Evolutionary conservation across 257 asterid genomes (phyloP).

Genomic region (Rauvolfia tetraphylla): DNA sequence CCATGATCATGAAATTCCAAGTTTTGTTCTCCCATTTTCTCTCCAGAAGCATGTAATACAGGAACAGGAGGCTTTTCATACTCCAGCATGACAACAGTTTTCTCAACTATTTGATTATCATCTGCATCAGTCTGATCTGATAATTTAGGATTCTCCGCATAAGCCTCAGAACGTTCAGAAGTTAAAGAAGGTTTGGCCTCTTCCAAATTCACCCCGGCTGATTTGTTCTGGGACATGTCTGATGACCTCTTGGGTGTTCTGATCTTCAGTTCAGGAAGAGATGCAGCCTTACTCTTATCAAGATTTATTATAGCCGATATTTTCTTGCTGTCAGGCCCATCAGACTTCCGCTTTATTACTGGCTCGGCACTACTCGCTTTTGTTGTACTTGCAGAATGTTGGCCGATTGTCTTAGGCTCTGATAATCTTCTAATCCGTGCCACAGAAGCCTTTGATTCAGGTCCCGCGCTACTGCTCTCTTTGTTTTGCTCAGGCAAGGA

Average conservation of each 20-base stretch:
- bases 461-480: slow-evolving; percentile 43
- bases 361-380: slow-evolving; percentile 54
- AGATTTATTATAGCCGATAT: slow-evolving; percentile 73
- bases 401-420: slow-evolving; percentile 62
- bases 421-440: slow-evolving; percentile 77
- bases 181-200: slow-evolving; percentile 33
- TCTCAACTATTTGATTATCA: slow-evolving; percentile 73
- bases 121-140: slow-evolving; percentile 45
- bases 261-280: slow-evolving; percentile 82
- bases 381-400: slow-evolving; percentile 33
- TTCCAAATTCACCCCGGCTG: slow-evolving; percentile 22
- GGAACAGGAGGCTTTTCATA: slow-evolving; percentile 57
- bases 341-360: slow-evolving; percentile 49
- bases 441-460: slow-evolving; percentile 67
- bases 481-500: slow-evolving; percentile 65
- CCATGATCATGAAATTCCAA: slow-evolving; percentile 23
- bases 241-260: slow-evolving; percentile 45
- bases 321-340: slow-evolving; percentile 66
- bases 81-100: slow-evolving; percentile 74
- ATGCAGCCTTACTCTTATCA: slow-evolving; percentile 72
- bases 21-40: slow-evolving; percentile 25
- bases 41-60: slow-evolving; percentile 33
- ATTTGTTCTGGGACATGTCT: slow-evolving; percentile 27
- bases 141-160: slow-evolving; percentile 24
- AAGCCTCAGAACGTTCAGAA: slow-evolving; percentile 31